Base-by-base conservation (phyloP, 495 filamentous ascomycete species). In the Hypoxylon perforatum region DNA sequence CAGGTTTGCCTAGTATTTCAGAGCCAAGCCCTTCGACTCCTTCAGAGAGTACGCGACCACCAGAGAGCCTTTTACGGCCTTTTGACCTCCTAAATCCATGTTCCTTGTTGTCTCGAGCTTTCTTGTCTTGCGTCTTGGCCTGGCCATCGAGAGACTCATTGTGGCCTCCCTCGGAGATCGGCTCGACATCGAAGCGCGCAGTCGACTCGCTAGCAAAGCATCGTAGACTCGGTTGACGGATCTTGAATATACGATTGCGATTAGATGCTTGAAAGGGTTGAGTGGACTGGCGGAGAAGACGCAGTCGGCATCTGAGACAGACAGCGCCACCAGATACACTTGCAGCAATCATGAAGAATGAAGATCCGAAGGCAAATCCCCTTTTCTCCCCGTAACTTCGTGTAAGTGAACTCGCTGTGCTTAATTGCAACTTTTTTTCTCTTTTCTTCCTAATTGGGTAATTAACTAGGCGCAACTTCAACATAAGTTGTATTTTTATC, bases 291-390 rank as follows among this genome's bases (percentile, higher is more conserved):
- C 57, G 50, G 59, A 71, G 44, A 61, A 80, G 70, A 67, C 70
- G 76, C 45, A 78, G 58, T 38, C 74, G 82, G 71, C 83, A 86
- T 75, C 77, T 69, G 42, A 84, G 67, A 76, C 83, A 86, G 72
- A 85, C 75, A 57, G 79, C 77, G 70, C 77, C 61, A 56, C 75
- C 56, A 12, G 72, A 51, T 14, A 73, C 61, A 49, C 70, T 72
- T 56, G 75, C 71, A 49, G 75, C 50, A 67, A 85, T 77, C 83
- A 86, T 85, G 48, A 73, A 74, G 68, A 63, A 44, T 2, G 17
- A 35, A 22, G 44, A 1, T 12, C 10, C 3, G 25, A 7, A 28
- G 25, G 7, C 7, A 28, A 28, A n/a, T n/a, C n/a, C n/a, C n/a
- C n/a, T n/a, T n/a, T 7, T 28, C 25, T 28, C 7, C 7, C 7